Conservation (phyloP, 1,284 basidiomycete species). For the Moniliella sp. region DNA sequence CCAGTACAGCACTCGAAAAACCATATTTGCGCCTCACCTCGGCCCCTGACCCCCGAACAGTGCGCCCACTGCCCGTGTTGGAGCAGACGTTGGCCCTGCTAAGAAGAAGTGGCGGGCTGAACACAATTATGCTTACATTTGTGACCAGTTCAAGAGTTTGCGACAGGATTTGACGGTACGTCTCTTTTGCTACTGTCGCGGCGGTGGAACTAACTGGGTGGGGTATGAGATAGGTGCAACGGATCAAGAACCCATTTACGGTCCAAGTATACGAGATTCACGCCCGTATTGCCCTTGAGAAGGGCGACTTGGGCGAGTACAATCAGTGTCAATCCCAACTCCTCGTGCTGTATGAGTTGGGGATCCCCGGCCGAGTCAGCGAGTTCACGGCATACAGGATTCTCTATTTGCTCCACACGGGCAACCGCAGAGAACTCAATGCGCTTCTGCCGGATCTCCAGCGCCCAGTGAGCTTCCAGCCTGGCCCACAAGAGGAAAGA, state of each 20-base stretch:
- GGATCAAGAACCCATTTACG: conserved; percentile 95
- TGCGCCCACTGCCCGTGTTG: conserved; percentile 66
- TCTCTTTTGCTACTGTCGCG: conserved; percentile 8
- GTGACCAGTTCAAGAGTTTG: conserved; percentile 91
- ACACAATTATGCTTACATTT: conserved; percentile 70
- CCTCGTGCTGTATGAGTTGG: conserved; percentile 71
- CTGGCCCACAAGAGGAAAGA: conserved; percentile 5
- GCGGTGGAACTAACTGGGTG: too few relatives aligned
- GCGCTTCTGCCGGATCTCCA: neutral
- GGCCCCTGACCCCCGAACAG: conserved; percentile 79
- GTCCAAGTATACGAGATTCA: conserved; percentile 95
- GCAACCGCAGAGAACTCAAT: conserved; percentile 54
- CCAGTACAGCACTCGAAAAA: conserved; percentile 69
- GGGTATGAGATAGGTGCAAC: conserved; percentile 95
- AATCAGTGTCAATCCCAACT: conserved; percentile 89
- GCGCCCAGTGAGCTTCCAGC: too few relatives aligned
- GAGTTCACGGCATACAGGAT: conserved; percentile 96
- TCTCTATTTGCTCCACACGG: conserved; percentile 77
- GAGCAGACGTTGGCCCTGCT: conserved; percentile 66
- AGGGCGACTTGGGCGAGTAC: conserved; percentile 93
- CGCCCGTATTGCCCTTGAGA: conserved; percentile 83
- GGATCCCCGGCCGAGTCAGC: conserved; percentile 66
- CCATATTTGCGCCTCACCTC: conserved; percentile 83
- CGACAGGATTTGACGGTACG: conserved; percentile 87
- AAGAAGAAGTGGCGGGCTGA: conserved; percentile 73